These are phyloP conservation scores for Zoysia matrella DNA, from an alignment of 202 grass and related monocot species.

Conservation along the genomic window DNA sequence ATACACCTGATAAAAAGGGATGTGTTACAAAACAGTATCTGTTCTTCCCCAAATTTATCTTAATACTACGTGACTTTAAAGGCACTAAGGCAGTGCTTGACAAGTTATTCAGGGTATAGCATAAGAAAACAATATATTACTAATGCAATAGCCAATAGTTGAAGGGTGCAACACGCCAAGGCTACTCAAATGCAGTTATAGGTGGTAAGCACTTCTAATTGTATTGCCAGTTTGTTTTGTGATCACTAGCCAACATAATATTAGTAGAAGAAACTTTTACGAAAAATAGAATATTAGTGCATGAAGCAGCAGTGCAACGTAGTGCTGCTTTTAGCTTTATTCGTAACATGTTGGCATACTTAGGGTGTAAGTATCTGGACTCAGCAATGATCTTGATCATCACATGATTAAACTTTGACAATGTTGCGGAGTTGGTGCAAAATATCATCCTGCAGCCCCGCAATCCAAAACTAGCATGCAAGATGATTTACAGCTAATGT, in stretches of 20 bases:
- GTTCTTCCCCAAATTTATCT: not conserved
- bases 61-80: not conserved
- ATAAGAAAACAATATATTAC: slow-evolving; percentile 6
- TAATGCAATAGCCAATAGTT: not conserved
- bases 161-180: not conserved
- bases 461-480: slow-evolving; percentile 18
- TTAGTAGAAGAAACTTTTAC: not conserved
- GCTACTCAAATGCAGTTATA: not conserved
- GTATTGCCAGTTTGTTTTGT: not conserved
- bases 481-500: not conserved
- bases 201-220: not conserved
- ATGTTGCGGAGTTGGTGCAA: not conserved
- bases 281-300: not conserved
- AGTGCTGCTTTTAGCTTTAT: slow-evolving; percentile 6
- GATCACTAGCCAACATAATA: not conserved
- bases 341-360: not conserved
- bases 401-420: not conserved
- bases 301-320: not conserved
- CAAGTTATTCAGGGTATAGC: not conserved
- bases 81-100: not conserved
- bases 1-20: slow-evolving; percentile 65
- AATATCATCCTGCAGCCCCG: not conserved
- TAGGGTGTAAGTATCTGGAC: not conserved
- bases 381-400: slow-evolving; percentile 16
- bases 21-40: not conserved